Evolutionary conservation across 1,139 yeast species (phyloP).

Genomic region (Magnusiomyces tetraspermus): DNA sequence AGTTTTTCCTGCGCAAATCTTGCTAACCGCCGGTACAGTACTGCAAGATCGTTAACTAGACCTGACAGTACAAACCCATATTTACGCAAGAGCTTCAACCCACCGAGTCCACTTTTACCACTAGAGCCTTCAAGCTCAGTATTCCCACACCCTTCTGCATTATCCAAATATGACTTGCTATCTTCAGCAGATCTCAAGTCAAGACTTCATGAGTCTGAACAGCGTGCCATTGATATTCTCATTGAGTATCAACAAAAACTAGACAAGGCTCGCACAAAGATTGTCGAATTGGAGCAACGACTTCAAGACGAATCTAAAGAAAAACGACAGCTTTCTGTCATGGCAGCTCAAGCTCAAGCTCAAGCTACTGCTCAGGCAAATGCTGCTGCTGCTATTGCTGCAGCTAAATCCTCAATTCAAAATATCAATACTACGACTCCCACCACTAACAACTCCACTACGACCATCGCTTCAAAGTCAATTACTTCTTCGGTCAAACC

Average conservation of each 20-base stretch:
- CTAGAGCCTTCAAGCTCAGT: not conserved
- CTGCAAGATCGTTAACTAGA: not conserved
- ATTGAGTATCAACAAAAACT: constrained; percentile 27
- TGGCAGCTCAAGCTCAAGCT: constrained; percentile 2
- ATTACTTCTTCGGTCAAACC: not conserved
- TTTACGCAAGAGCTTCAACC: not conserved
- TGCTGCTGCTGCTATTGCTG: not conserved
- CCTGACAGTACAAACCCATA: not conserved
- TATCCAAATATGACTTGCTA: not conserved
- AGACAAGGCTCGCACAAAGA: constrained; percentile 23
- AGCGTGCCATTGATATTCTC: constrained; percentile 21
- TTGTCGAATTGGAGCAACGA: constrained; percentile 22
- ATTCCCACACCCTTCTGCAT: not conserved
- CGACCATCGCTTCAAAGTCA: not conserved
- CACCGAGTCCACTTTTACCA: not conserved
- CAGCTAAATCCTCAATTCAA: not conserved
- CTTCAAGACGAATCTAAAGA: constrained; percentile 17
- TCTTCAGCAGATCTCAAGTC: constrained; percentile 17
- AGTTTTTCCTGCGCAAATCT: not conserved
- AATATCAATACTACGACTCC: not conserved
- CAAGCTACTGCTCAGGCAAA: constrained; percentile 4
- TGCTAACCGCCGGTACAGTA: not conserved
- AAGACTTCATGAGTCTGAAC: constrained; percentile 24
- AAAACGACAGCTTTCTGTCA: constrained; percentile 5
- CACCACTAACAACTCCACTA: too few species aligned